Conservation (phyloP, 2,329 filamentous ascomycete genomes). For the Colletotrichum brevisporum region DNA sequence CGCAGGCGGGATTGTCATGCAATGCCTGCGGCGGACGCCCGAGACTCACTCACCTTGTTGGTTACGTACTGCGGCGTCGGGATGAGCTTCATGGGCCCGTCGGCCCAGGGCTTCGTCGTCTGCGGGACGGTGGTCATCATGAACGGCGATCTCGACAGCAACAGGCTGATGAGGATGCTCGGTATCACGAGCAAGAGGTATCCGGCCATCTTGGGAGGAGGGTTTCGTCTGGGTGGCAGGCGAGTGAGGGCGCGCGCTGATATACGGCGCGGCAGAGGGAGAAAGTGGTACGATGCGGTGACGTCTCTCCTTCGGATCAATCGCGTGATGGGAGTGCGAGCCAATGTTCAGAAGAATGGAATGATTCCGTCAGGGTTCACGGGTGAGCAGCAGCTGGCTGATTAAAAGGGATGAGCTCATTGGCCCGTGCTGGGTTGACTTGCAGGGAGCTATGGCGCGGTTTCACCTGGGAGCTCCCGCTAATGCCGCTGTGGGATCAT, state of each 20-base stretch:
- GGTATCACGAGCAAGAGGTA: slow-evolving; percentile 47
- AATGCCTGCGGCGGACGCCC: background rate
- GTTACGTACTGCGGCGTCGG: slow-evolving; percentile 67
- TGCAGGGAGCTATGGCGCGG: slow-evolving; percentile 36
- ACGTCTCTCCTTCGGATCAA: background rate
- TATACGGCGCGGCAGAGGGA: slow-evolving; percentile 10
- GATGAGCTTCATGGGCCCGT: slow-evolving; percentile 68
- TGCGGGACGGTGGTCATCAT: slow-evolving; percentile 52
- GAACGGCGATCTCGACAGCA: slow-evolving; percentile 53
- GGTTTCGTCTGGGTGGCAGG: slow-evolving; percentile 9
- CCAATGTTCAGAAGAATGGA: background rate
- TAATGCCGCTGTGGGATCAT: slow-evolving; percentile 39
- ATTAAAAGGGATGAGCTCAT: slow-evolving; percentile 36
- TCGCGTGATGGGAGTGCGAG: slow-evolving; percentile 20
- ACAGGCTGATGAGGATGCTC: slow-evolving; percentile 49
- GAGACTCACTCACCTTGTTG: slow-evolving; percentile 57
- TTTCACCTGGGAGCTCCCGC: slow-evolving; percentile 38
- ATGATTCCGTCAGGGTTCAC: background rate
- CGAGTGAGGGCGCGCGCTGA: background rate
- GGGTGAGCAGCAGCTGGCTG: slow-evolving; percentile 9
- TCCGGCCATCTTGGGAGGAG: slow-evolving; percentile 36
- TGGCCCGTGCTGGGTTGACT: slow-evolving; percentile 28
- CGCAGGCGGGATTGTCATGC: background rate
- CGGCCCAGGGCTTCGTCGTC: slow-evolving; percentile 63
- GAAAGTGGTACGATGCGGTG: slow-evolving; percentile 36